A percentile compares a stretch with the other conserved stretches of the same genome.
These are phyloP conservation scores for Suillus tomentosus DNA, from an alignment of 768 basidiomycete genomes.

Conservation along the genomic window DNA sequence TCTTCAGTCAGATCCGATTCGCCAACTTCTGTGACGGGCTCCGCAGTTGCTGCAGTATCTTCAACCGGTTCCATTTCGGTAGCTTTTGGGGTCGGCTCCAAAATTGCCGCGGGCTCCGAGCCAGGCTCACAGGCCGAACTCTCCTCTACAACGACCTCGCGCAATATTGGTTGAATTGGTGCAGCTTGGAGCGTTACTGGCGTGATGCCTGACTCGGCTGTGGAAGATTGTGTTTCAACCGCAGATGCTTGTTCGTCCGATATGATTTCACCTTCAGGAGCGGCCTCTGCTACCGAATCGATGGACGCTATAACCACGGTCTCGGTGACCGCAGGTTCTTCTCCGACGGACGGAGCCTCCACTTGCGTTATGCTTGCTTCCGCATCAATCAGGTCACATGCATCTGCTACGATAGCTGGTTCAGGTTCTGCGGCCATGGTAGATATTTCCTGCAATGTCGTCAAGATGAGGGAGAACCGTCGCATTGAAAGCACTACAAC, in stretches of 20 bases:
- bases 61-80: neutral
- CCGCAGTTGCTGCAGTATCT: neutral
- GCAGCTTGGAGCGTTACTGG: neutral
- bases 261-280: neutral
- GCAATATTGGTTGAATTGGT: neutral
- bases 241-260: no score
- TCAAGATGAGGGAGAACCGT: neutral
- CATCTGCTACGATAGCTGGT: slow-evolving; percentile 3
- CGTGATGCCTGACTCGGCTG: neutral
- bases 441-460: neutral
- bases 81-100: neutral
- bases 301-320: neutral
- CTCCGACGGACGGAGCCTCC: neutral
- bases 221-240: neutral
- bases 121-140: neutral
- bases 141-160: neutral
- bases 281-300: neutral
- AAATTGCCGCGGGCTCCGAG: neutral
- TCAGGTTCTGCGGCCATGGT: neutral
- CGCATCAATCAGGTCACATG: slow-evolving; percentile 5
- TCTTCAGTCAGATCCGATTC: slow-evolving; percentile 5
- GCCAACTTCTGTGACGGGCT: neutral
- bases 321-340: neutral
- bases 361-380: slow-evolving; percentile 1
- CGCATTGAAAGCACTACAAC: neutral